Base-by-base conservation (phyloP, 345 rosid species). In the Lumnitzera racemosa region DNA sequence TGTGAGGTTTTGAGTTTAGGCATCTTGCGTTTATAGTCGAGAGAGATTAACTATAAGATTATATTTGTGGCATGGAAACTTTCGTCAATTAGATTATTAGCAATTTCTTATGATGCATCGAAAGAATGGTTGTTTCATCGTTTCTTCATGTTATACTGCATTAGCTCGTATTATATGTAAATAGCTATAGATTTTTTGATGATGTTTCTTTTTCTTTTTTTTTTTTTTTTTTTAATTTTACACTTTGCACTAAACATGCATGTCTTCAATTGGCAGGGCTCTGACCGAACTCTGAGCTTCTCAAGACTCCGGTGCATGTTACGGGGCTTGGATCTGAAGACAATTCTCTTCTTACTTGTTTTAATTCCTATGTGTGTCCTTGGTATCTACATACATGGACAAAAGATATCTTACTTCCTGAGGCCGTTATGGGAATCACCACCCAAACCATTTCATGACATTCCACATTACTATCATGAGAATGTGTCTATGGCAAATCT, bases 341-440 rank as follows among this genome's bases (percentile, higher is more conserved):
- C 94, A 20, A 77, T 63, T 41, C 65, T 92, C 65, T 81, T 91
- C 62, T 65, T 89, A 2, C 77, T 87, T 67, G 79, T 80, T 13
- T 74, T 91, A 20, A 81, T 89, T 49, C 98, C 96, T 0, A 79
- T 90, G 7, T 83, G 86, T 47, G 56, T 91, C 13, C 80, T 82
- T 16, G 90, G 77, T 12, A 71, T 82, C 61, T 82, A 83, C 58
- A 68, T 84, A 64, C 90, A 89, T 24, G 94, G 89, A 14, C 94
- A 82, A 78, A 86, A 89, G 82, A 80, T 89, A 50, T 80, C 96
- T 0, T 86, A 83, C 71, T 89, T 89, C 78, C 76, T 89, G 53
- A 74, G 94, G 70, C 96, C 96, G 0, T 59, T 89, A 15, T 89
- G 96, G 96, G 94, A 89, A 75, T 79, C 92, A 20, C 94, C 96